These are phyloP conservation scores for Sporobolomyces roseus DNA, from an alignment of 768 basidiomycete species.

Conservation along the genomic window DNA sequence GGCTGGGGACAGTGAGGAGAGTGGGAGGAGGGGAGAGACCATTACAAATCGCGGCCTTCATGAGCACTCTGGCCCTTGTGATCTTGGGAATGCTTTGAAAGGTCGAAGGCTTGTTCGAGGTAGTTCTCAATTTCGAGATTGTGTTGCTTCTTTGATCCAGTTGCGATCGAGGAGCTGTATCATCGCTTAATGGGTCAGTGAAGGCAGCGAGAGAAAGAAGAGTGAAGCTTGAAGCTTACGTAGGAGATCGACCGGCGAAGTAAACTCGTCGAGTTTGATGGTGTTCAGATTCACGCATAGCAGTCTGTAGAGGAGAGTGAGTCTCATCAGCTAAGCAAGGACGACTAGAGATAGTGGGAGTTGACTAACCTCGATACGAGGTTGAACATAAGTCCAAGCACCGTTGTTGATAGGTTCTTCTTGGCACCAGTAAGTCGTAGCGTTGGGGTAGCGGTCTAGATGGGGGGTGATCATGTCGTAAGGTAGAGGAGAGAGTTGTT, in stretches of 20 bases:
- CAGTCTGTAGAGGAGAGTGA: conserved; percentile 56
- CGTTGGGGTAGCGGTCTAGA: conserved; percentile 94
- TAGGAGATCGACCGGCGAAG: conserved; percentile 89
- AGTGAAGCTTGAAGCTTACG: conserved; percentile 49
- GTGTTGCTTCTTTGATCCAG: conserved; percentile 42
- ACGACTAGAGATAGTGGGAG: neutral
- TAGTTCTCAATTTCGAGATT: conserved; percentile 38
- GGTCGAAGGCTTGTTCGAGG: conserved; percentile 39
- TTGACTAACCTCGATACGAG: conserved; percentile 32
- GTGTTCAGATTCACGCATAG: conserved; percentile 81
- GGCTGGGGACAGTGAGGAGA: too few species aligned
- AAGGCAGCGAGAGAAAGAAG: neutral
- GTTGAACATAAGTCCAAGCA: conserved; percentile 89
- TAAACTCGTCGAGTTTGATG: conserved; percentile 85
- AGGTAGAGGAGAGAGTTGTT: conserved; percentile 95
- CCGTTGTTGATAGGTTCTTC: conserved; percentile 98
- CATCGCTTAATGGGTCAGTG: neutral
- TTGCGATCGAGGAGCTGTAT: conserved; percentile 30
- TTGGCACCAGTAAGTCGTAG: conserved; percentile 52
- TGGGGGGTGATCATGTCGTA: conserved; percentile 91
- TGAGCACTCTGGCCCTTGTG: conserved; percentile 21
- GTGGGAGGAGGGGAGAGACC: neutral
- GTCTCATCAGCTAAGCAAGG: neutral
- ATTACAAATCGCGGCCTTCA: conserved; percentile 16
- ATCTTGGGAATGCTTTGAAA: conserved; percentile 26